Evolutionary conservation across 345 rosid species (phyloP).

Genomic region (Bruguiera sexangula): DNA sequence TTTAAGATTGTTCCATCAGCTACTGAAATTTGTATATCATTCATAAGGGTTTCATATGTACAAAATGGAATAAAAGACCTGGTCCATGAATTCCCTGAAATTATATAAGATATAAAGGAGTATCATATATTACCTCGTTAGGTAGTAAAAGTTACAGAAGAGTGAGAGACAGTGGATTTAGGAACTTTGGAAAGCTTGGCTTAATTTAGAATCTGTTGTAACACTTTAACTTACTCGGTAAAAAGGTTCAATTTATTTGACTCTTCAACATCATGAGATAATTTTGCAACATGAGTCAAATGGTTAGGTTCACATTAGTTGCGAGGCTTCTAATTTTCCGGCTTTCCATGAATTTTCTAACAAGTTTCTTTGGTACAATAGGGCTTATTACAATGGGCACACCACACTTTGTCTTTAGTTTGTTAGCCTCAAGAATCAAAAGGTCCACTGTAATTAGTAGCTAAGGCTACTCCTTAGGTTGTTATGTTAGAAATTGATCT

Average conservation of each 20-base stretch:
- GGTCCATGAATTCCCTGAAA: background rate
- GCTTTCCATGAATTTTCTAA: background rate
- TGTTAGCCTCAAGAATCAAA: background rate
- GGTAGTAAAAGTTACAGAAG: background rate
- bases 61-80: background rate
- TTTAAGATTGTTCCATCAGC: background rate
- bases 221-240: background rate
- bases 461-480: background rate
- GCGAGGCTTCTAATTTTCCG: background rate
- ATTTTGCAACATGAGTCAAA: background rate
- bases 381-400: background rate
- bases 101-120: background rate
- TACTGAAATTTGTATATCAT: background rate
- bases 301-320: too few species aligned
- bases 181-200: background rate
- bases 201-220: background rate
- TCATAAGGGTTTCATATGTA: background rate
- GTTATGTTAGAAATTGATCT: too few species aligned
- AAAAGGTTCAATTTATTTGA: background rate
- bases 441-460: background rate
- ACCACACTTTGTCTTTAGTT: background rate
- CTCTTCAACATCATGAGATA: background rate
- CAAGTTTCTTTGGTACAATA: background rate
- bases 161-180: background rate
- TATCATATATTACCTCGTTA: background rate